Evolutionary conservation across 139 green algal species (phyloP).

Genomic region (Diplosphaera chodatii): DNA sequence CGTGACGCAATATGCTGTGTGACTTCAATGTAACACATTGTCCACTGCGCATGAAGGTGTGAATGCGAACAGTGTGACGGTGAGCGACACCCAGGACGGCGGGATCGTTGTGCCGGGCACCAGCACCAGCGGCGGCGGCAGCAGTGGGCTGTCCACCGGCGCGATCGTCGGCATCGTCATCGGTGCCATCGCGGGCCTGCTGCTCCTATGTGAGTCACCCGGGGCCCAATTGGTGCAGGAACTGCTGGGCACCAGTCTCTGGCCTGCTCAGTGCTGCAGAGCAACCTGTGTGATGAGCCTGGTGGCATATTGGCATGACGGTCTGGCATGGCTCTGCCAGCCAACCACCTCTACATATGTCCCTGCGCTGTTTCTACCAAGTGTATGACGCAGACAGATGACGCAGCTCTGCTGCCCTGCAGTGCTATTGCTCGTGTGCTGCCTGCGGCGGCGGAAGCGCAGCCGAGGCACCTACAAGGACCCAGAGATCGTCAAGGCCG

Average conservation of each 20-base stretch:
- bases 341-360: background rate
- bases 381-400: too few relatives aligned
- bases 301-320: too few relatives aligned
- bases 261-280: too few relatives aligned
- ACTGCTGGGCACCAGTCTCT: too few relatives aligned
- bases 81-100: background rate
- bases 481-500: background rate
- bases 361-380: too few relatives aligned
- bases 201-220: background rate
- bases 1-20: too few relatives aligned
- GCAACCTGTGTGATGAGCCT: too few relatives aligned
- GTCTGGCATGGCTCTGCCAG: background rate
- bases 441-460: background rate
- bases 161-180: background rate
- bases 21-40: too few relatives aligned
- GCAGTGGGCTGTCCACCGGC: background rate
- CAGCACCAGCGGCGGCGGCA: too few relatives aligned
- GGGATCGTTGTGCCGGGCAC: background rate
- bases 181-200: background rate
- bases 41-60: background rate
- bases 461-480: background rate
- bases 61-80: background rate
- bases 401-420: too few relatives aligned
- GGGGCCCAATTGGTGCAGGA: background rate
- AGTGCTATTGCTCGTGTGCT: background rate